Evolutionary conservation across 345 rosid species (phyloP).

Genomic region (Xanthoceras sorbifolium): DNA sequence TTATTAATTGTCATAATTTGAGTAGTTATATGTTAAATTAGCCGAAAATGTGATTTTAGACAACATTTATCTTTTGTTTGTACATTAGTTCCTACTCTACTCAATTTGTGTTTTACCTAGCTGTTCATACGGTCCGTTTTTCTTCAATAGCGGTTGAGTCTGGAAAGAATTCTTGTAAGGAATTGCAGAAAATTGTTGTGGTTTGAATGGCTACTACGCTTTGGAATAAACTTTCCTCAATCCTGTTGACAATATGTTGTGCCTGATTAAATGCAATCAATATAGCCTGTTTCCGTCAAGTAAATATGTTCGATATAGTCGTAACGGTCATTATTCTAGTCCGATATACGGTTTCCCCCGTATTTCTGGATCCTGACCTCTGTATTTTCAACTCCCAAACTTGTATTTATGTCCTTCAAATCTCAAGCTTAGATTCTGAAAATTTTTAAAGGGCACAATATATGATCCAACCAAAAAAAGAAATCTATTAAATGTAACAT

Average conservation of each 20-base stretch:
- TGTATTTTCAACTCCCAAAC: not conserved
- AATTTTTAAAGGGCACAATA: not conserved
- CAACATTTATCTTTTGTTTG: not conserved
- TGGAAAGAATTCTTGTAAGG: not conserved
- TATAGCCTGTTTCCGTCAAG: not conserved
- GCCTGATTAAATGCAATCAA: not conserved
- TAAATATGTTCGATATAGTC: not conserved
- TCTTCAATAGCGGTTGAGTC: not conserved
- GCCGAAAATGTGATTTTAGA: not conserved
- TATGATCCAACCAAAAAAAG: not conserved
- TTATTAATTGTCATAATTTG: slow-evolving; percentile 13
- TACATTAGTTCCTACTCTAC: not conserved
- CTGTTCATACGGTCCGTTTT: not conserved
- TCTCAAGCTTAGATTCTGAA: not conserved
- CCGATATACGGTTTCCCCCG: no score
- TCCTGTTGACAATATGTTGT: not conserved
- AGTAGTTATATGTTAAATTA: not conserved
- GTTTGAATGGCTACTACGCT: not conserved
- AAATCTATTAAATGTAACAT: no score
- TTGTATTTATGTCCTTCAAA: not conserved
- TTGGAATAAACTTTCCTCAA: not conserved
- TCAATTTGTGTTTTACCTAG: not conserved
- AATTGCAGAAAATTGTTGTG: not conserved
- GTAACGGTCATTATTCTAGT: no score
- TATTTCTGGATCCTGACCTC: not conserved